A percentile compares a stretch with the other conserved stretches of the same genome.
Conservation (phyloP, 495 filamentous ascomycete species). For the Cercophora newfieldiana region DNA sequence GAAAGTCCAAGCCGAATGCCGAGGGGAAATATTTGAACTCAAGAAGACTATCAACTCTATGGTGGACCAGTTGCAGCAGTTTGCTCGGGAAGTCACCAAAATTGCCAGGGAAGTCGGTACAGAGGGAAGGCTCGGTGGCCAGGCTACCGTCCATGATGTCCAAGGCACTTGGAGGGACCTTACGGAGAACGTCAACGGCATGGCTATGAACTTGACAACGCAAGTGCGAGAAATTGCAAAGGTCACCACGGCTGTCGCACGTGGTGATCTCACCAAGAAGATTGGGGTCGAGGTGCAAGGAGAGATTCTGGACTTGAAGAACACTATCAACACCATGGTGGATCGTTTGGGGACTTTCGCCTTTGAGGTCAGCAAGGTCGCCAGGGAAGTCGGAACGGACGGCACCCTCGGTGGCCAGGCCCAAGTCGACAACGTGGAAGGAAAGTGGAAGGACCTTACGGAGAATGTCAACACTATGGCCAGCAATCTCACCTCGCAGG, state of each 20-base stretch:
- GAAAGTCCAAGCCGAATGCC: slow-evolving; percentile 95
- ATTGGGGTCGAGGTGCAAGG: slow-evolving; percentile 94
- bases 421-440: slow-evolving; percentile 95
- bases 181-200: slow-evolving; percentile 96
- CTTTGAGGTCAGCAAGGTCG: slow-evolving; percentile 98
- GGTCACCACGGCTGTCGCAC: slow-evolving; percentile 94
- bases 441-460: slow-evolving; percentile 98
- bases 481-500: slow-evolving; percentile 86
- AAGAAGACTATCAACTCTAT: slow-evolving; percentile 99
- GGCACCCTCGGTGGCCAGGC: slow-evolving; percentile 95
- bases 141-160: slow-evolving; percentile 95
- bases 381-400: slow-evolving; percentile 96
- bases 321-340: slow-evolving; percentile 99
- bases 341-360: slow-evolving; percentile 95
- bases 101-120: slow-evolving; percentile 97
- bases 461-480: slow-evolving; percentile 97
- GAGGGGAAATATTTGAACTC: slow-evolving; percentile 91
- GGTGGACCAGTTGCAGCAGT: slow-evolving; percentile 96
- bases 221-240: slow-evolving; percentile 98
- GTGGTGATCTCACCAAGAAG: slow-evolving; percentile 92
- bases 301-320: slow-evolving; percentile 93
- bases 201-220: slow-evolving; percentile 98
- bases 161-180: slow-evolving; percentile 97
- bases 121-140: slow-evolving; percentile 90
- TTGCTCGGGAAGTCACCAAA: slow-evolving; percentile 96